Evolutionary conservation across 768 basidiomycete species (phyloP), one percentile per base, ranked within the genome.

Genomic region (Hirschioporus abietinus): DNA sequence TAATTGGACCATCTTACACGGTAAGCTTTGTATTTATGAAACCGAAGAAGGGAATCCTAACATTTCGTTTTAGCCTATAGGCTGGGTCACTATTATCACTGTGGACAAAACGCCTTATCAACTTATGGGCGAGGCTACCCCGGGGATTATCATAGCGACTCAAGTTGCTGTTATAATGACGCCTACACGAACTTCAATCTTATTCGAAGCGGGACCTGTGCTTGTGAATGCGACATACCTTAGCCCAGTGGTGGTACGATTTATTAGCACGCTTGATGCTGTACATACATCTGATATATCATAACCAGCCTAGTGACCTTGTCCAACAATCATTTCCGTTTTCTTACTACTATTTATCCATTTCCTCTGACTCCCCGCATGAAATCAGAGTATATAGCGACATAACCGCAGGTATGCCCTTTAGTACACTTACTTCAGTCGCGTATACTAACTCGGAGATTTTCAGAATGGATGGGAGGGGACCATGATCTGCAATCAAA

Each of bases 161-260:
- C 58, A 59, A 9, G 4, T 26, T 3, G 58, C 58, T 2, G 58
- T 26, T 26, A 9, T 59, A 9, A 59, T 89, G 71, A 90, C 89
- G 1, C 80, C 88, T 1, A 89, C 88, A 0, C 87, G 88, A 72
- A 88, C 85, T 69, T 81, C 80, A 42, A 90, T 90, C 68, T 81
- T 83, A 3, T 72, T 90, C 63, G 82, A 81, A 1, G 87, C 89
- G 1, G 89, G 89, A 4, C 83, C 85, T 1, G 78, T 91, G 18
- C 85, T 88, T 68, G 68, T 90, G 42, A 86, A 85, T 15, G 82
- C 85, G 15, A 85, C 78, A 2, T 90, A 90, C 72, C 75, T 89
- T 42, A 89, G 87, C 68, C 88, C 88, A 3, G 84, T 91, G 20
- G 88, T 89, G 80, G 87, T 88, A 72, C 58, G 72, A n/a, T n/a